Percentiles rank a stretch among this genome's conserved stretches.
These are phyloP conservation scores for Sugiyamaella boreocaroliniensis DNA, from an alignment of 805 yeast genomes.

Conservation along the genomic window DNA sequence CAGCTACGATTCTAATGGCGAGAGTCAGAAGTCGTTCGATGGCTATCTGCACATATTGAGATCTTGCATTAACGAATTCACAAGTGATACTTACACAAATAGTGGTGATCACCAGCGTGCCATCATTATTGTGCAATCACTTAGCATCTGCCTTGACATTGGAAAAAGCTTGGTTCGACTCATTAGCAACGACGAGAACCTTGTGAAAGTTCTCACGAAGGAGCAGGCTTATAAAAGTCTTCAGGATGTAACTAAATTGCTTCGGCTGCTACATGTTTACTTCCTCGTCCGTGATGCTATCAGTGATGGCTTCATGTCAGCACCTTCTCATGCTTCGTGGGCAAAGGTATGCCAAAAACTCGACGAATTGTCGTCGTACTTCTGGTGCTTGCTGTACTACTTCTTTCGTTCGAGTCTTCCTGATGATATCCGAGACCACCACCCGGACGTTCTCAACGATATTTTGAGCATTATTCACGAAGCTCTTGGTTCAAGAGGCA, in stretches of 20 bases:
- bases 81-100: slow-evolving; percentile 22
- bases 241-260: slow-evolving; percentile 21
- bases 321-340: slow-evolving; percentile 30
- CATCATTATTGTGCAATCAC: slow-evolving; percentile 40
- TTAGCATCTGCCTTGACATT: slow-evolving; percentile 51
- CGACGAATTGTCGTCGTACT: slow-evolving; percentile 27
- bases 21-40: slow-evolving; percentile 46
- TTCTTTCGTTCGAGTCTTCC: slow-evolving; percentile 32
- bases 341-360: slow-evolving; percentile 23
- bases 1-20: slow-evolving; percentile 39
- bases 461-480: slow-evolving; percentile 60
- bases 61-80: slow-evolving; percentile 38
- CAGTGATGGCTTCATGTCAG: slow-evolving; percentile 24
- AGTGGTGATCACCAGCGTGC: slow-evolving; percentile 33
- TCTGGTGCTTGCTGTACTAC: slow-evolving; percentile 34
- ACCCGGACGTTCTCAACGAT: slow-evolving; percentile 32
- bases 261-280: slow-evolving; percentile 32
- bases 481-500: slow-evolving; percentile 59
- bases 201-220: slow-evolving; percentile 10
- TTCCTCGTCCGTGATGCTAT: slow-evolving; percentile 33
- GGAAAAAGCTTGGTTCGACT: slow-evolving; percentile 29
- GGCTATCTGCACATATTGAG: slow-evolving; percentile 37
- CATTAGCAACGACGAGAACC: slow-evolving; percentile 16
- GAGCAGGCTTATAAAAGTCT: slow-evolving; percentile 12
- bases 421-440: slow-evolving; percentile 8